These are phyloP conservation scores for Senna siamea DNA, from an alignment of 306 rosid genomes.

Conservation along the genomic window DNA sequence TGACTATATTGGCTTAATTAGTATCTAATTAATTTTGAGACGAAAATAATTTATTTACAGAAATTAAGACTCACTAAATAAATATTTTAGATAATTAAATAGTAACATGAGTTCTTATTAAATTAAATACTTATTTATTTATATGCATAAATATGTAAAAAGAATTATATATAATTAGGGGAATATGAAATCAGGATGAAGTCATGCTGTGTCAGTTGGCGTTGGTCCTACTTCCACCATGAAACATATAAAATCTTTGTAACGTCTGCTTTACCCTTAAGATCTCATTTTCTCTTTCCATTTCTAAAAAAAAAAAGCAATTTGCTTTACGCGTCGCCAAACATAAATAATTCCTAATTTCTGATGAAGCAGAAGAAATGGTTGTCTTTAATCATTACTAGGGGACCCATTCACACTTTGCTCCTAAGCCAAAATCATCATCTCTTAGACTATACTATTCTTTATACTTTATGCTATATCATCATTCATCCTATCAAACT, in stretches of 20 bases:
- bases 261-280: constrained; percentile 78
- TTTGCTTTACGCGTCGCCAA: constrained; percentile 34
- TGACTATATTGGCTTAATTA: too few species aligned
- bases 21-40: too few species aligned
- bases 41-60: too few species aligned
- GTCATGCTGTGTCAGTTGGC: constrained; percentile 83
- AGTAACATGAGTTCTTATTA: too few species aligned
- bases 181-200: constrained; percentile 52
- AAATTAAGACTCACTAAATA: too few species aligned
- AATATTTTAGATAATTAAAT: too few species aligned
- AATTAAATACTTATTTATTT: too few species aligned
- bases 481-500: neutral
- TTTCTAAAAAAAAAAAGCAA: constrained; percentile 37
- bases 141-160: too few species aligned
- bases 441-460: constrained; percentile 56
- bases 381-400: constrained; percentile 63
- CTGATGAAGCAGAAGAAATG: constrained; percentile 8
- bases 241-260: constrained; percentile 59
- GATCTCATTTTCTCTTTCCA: constrained; percentile 47
- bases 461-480: constrained; percentile 32
- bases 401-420: constrained; percentile 78
- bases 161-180: neutral
- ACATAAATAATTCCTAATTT: neutral
- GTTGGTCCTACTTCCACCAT: constrained; percentile 37
- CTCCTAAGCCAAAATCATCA: constrained; percentile 83